A percentile compares a stretch with the other conserved stretches of the same genome.
Evolutionary conservation across 2,329 filamentous ascomycete genomes (phyloP).

Genomic region (Emericellopsis cladophorae): DNA sequence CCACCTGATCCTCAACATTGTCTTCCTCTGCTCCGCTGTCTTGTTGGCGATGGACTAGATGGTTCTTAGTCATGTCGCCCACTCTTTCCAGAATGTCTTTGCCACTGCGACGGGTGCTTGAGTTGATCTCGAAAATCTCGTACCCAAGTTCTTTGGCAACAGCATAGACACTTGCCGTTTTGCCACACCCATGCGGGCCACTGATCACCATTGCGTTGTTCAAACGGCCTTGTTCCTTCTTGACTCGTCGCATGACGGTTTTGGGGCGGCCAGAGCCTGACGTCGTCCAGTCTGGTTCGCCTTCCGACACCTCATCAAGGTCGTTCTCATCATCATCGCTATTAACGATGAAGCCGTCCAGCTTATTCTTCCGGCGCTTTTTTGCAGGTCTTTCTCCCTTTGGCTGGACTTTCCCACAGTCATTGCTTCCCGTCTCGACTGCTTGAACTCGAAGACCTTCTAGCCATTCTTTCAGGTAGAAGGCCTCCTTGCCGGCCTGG

Average conservation of each 20-base stretch:
- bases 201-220: constrained; percentile 78
- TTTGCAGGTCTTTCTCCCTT: constrained; percentile 20
- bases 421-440: constrained; percentile 42
- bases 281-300: constrained; percentile 36
- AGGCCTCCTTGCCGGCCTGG: constrained; percentile 58
- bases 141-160: constrained; percentile 85
- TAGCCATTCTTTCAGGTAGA: constrained; percentile 71
- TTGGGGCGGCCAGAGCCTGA: constrained; percentile 27
- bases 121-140: constrained; percentile 90
- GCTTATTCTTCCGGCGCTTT: constrained; percentile 58
- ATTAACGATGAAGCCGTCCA: constrained; percentile 70
- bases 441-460: constrained; percentile 61
- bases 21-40: constrained; percentile 15
- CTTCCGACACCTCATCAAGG: constrained; percentile 55
- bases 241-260: constrained; percentile 37
- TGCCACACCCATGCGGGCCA: constrained; percentile 81
- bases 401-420: constrained; percentile 36
- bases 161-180: constrained; percentile 85
- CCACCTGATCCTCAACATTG: constrained; percentile 14
- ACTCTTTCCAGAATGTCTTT: constrained; percentile 86
- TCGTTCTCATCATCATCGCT: constrained; percentile 57
- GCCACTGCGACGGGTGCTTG: constrained; percentile 70
- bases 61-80: constrained; percentile 94
- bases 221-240: constrained; percentile 33
- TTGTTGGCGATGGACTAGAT: constrained; percentile 55